phyloP scores from a whole-genome alignment of 441 rosid species.

The Populus trichocarpa region DNA sequence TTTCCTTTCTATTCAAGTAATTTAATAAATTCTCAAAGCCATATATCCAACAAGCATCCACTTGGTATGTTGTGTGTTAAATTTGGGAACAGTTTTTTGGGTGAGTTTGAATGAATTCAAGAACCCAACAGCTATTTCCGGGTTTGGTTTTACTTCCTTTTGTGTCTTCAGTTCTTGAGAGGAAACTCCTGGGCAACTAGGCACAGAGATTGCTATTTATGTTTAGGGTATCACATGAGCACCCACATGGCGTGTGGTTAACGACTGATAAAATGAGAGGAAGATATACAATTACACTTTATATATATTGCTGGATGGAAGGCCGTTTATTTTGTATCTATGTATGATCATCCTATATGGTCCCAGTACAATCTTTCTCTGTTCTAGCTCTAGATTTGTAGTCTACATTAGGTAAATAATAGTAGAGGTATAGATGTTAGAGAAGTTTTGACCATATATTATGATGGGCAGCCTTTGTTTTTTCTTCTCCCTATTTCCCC shows the following conservation, averaged over 20 bases:
- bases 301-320: not conserved
- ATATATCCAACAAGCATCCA: not conserved
- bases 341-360: slow-evolving; percentile 13
- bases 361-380: slow-evolving; percentile 5
- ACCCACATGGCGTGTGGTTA: not conserved
- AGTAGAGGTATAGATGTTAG: not conserved
- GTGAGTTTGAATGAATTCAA: not conserved
- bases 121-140: not conserved
- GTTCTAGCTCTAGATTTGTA: slow-evolving; percentile 7
- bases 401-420: slow-evolving; percentile 12
- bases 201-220: not conserved
- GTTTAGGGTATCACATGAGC: not conserved
- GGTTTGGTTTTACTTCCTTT: not conserved
- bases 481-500: not conserved
- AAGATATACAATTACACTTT: not conserved
- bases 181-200: not conserved
- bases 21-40: not conserved
- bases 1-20: too few species aligned
- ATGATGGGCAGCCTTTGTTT: too few species aligned
- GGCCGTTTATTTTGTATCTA: not conserved
- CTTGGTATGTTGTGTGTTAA: not conserved
- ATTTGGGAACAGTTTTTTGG: not conserved
- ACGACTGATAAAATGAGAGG: not conserved
- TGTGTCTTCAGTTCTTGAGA: not conserved
- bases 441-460: slow-evolving; percentile 4